Evolutionary conservation across 108 stramenopile genomes (phyloP).

Genomic region (Conticribra guillardii): DNA sequence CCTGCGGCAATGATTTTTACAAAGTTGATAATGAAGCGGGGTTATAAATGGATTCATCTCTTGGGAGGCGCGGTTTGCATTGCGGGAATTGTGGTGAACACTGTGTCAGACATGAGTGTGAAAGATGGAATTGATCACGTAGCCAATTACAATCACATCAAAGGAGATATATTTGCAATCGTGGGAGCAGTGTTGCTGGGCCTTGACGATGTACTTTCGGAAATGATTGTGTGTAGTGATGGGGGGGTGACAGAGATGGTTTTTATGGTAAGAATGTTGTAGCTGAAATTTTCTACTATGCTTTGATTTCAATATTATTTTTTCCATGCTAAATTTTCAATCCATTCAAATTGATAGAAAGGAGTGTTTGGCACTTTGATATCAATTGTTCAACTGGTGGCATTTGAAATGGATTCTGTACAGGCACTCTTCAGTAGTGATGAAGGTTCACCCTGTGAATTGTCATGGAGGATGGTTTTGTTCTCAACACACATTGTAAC

Average conservation of each 20-base stretch:
- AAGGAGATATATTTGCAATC: conserved; percentile 90
- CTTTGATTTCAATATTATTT: too few relatives aligned
- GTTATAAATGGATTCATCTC: conserved; percentile 76
- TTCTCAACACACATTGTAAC: conserved; percentile 26
- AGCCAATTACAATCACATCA: conserved; percentile 58
- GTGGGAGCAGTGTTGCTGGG: conserved; percentile 87
- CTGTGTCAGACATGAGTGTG: conserved; percentile 74
- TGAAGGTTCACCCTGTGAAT: conserved; percentile 16
- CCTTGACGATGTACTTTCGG: conserved; percentile 86
- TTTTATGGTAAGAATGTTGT: too few relatives aligned
- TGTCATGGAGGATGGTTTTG: conserved; percentile 29
- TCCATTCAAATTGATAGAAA: too few relatives aligned
- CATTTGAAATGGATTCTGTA: conserved; percentile 75
- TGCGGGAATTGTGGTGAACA: conserved; percentile 77
- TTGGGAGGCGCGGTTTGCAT: conserved; percentile 86
- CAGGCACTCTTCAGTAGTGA: conserved; percentile 18
- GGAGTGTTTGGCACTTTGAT: conserved; percentile 84
- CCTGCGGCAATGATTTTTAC: conserved; percentile 93
- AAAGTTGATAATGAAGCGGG: conserved; percentile 61
- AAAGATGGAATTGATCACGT: conserved; percentile 12
- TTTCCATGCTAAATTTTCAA: too few relatives aligned
- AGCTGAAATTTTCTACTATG: too few relatives aligned
- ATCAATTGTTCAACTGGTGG: conserved; percentile 61
- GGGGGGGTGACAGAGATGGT: conserved; percentile 76
- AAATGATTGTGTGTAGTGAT: conserved; percentile 60